Conservation (phyloP, 805 yeast genomes). For the Metschnikowia chrysomelidarum region DNA sequence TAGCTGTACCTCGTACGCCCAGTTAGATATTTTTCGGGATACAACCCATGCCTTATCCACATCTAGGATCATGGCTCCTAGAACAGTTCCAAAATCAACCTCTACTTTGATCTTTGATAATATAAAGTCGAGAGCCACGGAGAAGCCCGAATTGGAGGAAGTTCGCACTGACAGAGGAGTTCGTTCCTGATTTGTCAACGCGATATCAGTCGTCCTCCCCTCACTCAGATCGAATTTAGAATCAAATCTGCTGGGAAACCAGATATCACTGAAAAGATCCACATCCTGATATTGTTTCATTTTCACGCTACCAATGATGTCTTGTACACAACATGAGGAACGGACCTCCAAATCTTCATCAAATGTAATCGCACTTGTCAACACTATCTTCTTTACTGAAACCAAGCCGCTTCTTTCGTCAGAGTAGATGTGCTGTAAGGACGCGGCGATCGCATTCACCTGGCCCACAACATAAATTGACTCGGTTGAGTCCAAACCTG, state of each 20-base stretch:
- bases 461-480: slow-evolving; percentile 27
- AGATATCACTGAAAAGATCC: slow-evolving; percentile 75
- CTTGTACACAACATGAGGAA: slow-evolving; percentile 52
- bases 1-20: slow-evolving; percentile 68
- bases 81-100: slow-evolving; percentile 79
- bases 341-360: slow-evolving; percentile 40
- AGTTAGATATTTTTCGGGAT: slow-evolving; percentile 60
- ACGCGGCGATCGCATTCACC: slow-evolving; percentile 58
- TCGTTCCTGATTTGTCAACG: slow-evolving; percentile 6
- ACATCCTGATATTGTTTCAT: slow-evolving; percentile 86
- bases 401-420: slow-evolving; percentile 83
- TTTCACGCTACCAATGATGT: slow-evolving; percentile 62
- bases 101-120: slow-evolving; percentile 51
- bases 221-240: not conserved
- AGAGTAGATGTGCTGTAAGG: slow-evolving; percentile 87
- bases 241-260: slow-evolving; percentile 51
- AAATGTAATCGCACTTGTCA: slow-evolving; percentile 49
- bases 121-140: slow-evolving; percentile 67
- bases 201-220: not conserved
- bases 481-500: slow-evolving; percentile 30
- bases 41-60: slow-evolving; percentile 67
- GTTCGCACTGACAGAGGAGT: not conserved
- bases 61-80: slow-evolving; percentile 61
- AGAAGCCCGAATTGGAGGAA: slow-evolving; percentile 46
- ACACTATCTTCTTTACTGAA: slow-evolving; percentile 41